Base-by-base conservation (phyloP, 331 rosid species). In the Erythrophleum ivorense region DNA sequence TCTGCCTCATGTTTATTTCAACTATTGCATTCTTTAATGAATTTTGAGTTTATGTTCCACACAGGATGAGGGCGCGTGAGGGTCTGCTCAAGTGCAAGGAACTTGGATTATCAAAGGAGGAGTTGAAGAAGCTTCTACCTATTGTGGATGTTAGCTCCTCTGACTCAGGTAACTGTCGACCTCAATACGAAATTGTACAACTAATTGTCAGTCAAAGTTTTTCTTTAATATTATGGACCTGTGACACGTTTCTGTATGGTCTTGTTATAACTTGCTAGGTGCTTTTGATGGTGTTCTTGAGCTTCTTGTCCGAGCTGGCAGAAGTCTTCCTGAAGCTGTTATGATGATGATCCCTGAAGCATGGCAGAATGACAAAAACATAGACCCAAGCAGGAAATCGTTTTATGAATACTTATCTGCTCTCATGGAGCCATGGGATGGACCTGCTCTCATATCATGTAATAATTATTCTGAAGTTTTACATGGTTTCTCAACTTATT, bases 311-410 rank as follows among this genome's bases (percentile, higher is more conserved):
- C 94, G 89, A 80, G 87, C 97, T 46, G 98, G 98, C 55, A 91
- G 91, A 88, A 94, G 95, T 85, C 97, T 94, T 57, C 98, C 98
- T n/a, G 98, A 94, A 84, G 98, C 98, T 74, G 87, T 94, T n/a
- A 94, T 94, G 98, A 92, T 94, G 98, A 88, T 94, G 97, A 94
- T 94, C 80, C 98, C 98, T 80, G 98, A 94, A 90, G 98, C 98
- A 29, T 94, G 98, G 98, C 98, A 94, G 90, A 94, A 91, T 80
- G 98, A 94, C 87, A 92, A 91, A 84, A 94, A 88, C 86, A 94
- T 94, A 90, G 98, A 91, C 86, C 87, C 91, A 68, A 79, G 88
- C 50, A 86, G 91, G 73, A 92, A 82, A 82, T 93, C 97, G 15
- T 83, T 94, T 66, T 94, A 94, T 74, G 97, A 94, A 76, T 94